These are phyloP conservation scores for Spergularia marina DNA, from an alignment of 148 eudicot species.

Conservation along the genomic window DNA sequence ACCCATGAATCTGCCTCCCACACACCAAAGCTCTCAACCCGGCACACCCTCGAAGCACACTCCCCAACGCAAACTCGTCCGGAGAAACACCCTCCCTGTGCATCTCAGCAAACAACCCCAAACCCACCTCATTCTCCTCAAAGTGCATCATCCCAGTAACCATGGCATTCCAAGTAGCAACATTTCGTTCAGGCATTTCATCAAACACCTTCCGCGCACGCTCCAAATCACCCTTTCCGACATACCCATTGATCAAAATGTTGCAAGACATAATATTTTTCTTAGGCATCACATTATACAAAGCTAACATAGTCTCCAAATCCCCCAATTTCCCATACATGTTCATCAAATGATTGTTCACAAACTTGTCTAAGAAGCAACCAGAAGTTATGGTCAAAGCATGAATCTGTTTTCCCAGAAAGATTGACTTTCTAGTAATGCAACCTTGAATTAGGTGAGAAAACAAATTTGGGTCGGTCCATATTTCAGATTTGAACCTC, in stretches of 20 bases:
- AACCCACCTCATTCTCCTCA: constrained; percentile 57
- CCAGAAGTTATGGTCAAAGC: constrained; percentile 58
- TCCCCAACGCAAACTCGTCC: constrained; percentile 65
- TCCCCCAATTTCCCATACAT: constrained; percentile 58
- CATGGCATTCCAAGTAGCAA: constrained; percentile 89
- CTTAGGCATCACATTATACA: constrained; percentile 56
- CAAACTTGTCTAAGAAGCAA: constrained; percentile 46
- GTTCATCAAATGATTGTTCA: constrained; percentile 62
- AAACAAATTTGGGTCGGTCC: constrained; percentile 55
- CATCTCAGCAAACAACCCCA: constrained; percentile 57
- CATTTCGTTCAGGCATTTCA: constrained; percentile 63
- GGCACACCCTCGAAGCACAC: constrained; percentile 79
- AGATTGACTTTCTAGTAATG: constrained; percentile 39
- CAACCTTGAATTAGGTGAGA: constrained; percentile 58
- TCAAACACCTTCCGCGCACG: constrained; percentile 55
- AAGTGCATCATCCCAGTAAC: constrained; percentile 59
- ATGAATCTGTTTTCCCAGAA: constrained; percentile 59
- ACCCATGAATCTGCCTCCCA: constrained; percentile 71
- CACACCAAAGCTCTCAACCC: constrained; percentile 50
- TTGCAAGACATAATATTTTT: constrained; percentile 74
- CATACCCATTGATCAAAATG: constrained; percentile 64
- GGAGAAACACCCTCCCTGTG: constrained; percentile 53
- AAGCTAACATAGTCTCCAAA: constrained; percentile 26
- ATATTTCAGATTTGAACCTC: constrained; percentile 40
- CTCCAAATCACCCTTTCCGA: constrained; percentile 52